Base-by-base conservation (phyloP, 2,329 filamentous ascomycete genomes). In the Sclerotiophoma versabilis region DNA sequence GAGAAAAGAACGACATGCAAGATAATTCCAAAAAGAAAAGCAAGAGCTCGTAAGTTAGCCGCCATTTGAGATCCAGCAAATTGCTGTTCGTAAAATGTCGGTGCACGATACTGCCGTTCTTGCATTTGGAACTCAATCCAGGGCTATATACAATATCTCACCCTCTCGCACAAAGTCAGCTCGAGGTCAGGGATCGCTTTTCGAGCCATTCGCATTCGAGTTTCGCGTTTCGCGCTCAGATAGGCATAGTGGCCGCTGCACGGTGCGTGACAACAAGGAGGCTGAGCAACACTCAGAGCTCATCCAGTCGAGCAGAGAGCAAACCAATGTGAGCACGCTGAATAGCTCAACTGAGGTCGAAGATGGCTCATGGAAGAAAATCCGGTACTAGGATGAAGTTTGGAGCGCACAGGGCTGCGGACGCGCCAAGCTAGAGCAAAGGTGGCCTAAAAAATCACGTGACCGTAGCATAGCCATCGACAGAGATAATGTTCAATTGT, bases 161-260 rank as follows among this genome's bases (percentile, higher is more conserved):
- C 10, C 1, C 14, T 19, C 14, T 23, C 14, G 34, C 27, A 44
- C 14, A 29, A 6, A n/a, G 14, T 23, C 11, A 20, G 19, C 23
- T 15, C 30, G 34, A n/a, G 11, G 37, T 20, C 15, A 34, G 29
- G n/a, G 14, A 41, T 41, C 43, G 38, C 32, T 43, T 27, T 27
- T 54, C 15, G 37, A 46, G 19, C 49, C 25, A 30, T 17, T 47
- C 29, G 27, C 19, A 29, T 34, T 42, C 27, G 23, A 22, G n/a
- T 7, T 30, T 54, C 44, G 50, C 44, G 20, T 54, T 48, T 54
- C 44, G 50, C 44, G 50, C 38, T 48, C 11, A 19, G 25, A 26
- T 20, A 48, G 43, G 50, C 20, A 33, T 38, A 54, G 50, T 17
- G 37, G 23, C 42, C 41, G n/a, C 20, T n/a, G 11, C 17, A 29